Conservation (phyloP, 305 asterid species). For the Solanum chacoense region DNA sequence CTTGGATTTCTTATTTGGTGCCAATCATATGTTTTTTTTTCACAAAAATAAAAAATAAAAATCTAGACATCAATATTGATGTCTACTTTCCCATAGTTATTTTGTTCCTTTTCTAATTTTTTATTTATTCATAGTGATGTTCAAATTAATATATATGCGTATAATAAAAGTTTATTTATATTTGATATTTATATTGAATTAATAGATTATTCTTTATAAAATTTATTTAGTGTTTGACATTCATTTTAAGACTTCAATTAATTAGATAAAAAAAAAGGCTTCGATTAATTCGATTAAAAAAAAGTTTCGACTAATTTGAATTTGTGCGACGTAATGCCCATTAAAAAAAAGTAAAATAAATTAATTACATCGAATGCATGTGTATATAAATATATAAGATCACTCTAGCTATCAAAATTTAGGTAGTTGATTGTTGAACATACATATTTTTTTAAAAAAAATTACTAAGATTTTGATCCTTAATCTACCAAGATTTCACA, state of each 20-base stretch:
- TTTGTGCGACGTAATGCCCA: neutral
- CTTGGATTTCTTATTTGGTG: neutral
- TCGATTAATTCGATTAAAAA: neutral
- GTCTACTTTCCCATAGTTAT: neutral
- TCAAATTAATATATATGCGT: neutral
- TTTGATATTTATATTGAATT: neutral
- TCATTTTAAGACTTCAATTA: neutral
- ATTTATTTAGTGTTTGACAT: neutral
- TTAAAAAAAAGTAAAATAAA: neutral
- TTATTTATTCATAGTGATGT: neutral
- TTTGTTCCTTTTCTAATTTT: neutral
- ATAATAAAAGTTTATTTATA: neutral
- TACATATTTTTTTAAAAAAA: fast-evolving
- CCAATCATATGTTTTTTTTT: neutral
- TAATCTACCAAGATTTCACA: neutral
- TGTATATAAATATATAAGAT: no score
- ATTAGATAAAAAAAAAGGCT: neutral
- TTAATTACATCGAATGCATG: neutral
- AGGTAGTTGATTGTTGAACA: neutral
- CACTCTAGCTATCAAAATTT: neutral
- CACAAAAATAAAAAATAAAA: neutral
- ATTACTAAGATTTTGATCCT: neutral
- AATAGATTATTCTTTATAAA: neutral
- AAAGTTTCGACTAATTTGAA: neutral
- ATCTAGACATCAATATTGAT: neutral